Base-by-base conservation (phyloP, 2,329 filamentous ascomycete genomes). In the Colletotrichum tanaceti region DNA sequence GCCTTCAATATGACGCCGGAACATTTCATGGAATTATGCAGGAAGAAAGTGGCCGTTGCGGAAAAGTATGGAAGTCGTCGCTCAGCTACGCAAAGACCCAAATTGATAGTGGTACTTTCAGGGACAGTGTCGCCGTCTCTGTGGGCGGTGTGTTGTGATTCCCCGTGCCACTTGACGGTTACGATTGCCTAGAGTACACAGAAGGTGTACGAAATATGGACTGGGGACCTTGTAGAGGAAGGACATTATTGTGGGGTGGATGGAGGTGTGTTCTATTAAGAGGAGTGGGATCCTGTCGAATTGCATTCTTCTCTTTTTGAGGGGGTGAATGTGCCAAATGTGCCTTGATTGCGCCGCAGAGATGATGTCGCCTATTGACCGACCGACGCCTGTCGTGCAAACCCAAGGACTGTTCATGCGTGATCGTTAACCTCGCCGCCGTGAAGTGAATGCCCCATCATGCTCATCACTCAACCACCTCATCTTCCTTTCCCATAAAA, bases 91-190 rank as follows among this genome's bases (percentile, higher is more conserved):
- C 24, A 63, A 52, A 44, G 32, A 57, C 43, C 38, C 28, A 57
- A 50, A 68, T 65, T 59, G 61, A 65, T 49, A 38, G 46, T 59
- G 35, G 35, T 60, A 52, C 52, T 60, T 52, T 43, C 22, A 22
- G n/a, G 18, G 32, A 35, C 9, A 10, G 32, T 35, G 3, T 35
- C 32, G 9, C 32, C 2, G 7, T 35, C 2, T 10, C 32, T 35
- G 7, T 11, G 3, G 7, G 32, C 32, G 9, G 7, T 10, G 7
- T 2, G 32, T 35, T 35, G 32, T 35, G 32, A 2, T 35, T 10
- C 32, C 32, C 9, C 11, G 2, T 18, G 14, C 28, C 49, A 1
- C n/a, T 20, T 4, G 4, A 9, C 52, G 35, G 4, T n/a, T 9
- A 20, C 32, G 35, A 14, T 16, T 35, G n/a, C 32, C 13, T 13